Evolutionary conservation across 2,329 filamentous ascomycete species (phyloP).

Genomic region (Parascedosporium putredinis): DNA sequence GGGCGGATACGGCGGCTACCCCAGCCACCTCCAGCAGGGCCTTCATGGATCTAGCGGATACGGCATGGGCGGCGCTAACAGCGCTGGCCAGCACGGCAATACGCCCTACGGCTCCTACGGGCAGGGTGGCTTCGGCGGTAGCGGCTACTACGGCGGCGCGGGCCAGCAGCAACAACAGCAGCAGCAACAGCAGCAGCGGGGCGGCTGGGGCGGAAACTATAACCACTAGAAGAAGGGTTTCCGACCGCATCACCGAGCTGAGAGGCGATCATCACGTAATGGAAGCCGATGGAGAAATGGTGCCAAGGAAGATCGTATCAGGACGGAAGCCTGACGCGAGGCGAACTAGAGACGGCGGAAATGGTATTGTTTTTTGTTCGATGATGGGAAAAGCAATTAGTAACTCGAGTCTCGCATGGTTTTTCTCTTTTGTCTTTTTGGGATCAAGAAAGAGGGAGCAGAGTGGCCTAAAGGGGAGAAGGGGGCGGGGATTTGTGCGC

Average conservation of each 20-base stretch:
- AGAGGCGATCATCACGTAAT: neutral
- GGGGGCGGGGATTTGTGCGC: no score
- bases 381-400: neutral
- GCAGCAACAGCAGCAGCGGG: conserved; percentile 37
- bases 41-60: conserved; percentile 46
- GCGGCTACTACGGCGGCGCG: conserved; percentile 33
- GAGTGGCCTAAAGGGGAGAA: no score
- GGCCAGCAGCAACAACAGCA: conserved; percentile 26
- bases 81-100: conserved; percentile 40
- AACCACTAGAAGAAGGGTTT: conserved; percentile 24
- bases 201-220: conserved; percentile 53
- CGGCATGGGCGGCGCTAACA: conserved; percentile 40
- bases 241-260: neutral
- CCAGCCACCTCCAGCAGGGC: conserved; percentile 42
- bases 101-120: conserved; percentile 38
- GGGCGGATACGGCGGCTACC: conserved; percentile 45
- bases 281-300: neutral
- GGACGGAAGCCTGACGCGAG: neutral
- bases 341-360: neutral
- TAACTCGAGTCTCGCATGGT: no score
- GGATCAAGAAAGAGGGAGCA: no score
- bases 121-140: conserved; percentile 31
- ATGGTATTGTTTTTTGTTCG: neutral
- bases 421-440: no score
- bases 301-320: neutral